phyloP scores from a whole-genome alignment of 257 asterid species.

The Lavandula angustifolia region DNA sequence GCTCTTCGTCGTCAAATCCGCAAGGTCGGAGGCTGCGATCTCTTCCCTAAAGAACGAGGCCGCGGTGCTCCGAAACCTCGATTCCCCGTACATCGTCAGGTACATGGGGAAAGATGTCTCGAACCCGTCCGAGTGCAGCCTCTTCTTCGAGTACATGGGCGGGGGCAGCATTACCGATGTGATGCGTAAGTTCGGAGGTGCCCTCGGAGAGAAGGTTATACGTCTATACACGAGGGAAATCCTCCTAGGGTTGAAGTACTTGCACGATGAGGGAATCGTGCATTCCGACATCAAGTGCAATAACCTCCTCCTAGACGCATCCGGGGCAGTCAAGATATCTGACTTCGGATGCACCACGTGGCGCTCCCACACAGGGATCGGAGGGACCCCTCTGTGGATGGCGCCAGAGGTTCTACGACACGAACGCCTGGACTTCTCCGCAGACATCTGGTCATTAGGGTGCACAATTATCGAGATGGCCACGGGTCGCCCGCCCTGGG shows the following conservation, averaged over 20 bases:
- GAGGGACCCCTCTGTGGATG: slow-evolving; percentile 76
- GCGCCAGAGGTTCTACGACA: slow-evolving; percentile 59
- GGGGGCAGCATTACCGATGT: slow-evolving; percentile 63
- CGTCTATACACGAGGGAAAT: slow-evolving; percentile 53
- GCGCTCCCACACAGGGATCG: slow-evolving; percentile 21
- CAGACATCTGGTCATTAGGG: slow-evolving; percentile 71
- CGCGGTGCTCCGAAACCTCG: slow-evolving; percentile 38
- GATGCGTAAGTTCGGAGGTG: slow-evolving; percentile 51
- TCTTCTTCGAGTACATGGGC: slow-evolving; percentile 59
- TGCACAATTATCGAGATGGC: slow-evolving; percentile 73
- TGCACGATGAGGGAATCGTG: slow-evolving; percentile 49
- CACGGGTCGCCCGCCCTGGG: slow-evolving; percentile 60
- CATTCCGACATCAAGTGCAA: slow-evolving; percentile 64
- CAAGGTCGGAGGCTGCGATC: slow-evolving; percentile 44
- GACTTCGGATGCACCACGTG: slow-evolving; percentile 56
- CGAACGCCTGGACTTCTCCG: slow-evolving; percentile 37
- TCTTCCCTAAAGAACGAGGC: slow-evolving; percentile 54
- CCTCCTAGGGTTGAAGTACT: slow-evolving; percentile 44
- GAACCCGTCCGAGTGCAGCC: slow-evolving; percentile 24
- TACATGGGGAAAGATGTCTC: slow-evolving; percentile 47
- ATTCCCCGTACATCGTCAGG: slow-evolving; percentile 47
- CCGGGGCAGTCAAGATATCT: slow-evolving; percentile 50
- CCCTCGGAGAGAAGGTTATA: slow-evolving; percentile 42
- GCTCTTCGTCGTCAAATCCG: slow-evolving; percentile 53
- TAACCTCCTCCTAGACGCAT: slow-evolving; percentile 44